Base-by-base conservation (phyloP, 1,139 yeast genomes). In the Saccharomyces hybrid region DNA sequence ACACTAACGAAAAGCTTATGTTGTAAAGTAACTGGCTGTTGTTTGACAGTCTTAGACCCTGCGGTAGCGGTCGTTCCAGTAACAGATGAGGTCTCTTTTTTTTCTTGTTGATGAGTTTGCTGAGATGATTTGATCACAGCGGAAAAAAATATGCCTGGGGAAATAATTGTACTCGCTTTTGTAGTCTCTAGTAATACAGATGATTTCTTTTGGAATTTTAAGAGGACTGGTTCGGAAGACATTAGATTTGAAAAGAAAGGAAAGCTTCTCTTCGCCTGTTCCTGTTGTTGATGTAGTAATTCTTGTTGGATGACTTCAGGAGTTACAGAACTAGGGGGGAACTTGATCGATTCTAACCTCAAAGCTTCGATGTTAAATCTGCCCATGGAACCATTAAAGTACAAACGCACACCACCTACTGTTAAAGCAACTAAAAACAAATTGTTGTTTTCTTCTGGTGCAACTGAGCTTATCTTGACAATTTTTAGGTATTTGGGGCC, bases 341-440 rank as follows among this genome's bases (percentile, higher is more conserved):
- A 86, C 62, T 84, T 86, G 54, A 86, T 80, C 53, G 78, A 75
- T 58, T 69, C 84, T 62, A 72, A 74, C 71, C 74, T 82, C 70
- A 72, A 73, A 49, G 80, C 73, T 71, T 71, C 71, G 3, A 75
- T 69, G 23, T 69, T 61, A 3, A 75, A 68, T 31, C 75, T 67
- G 23, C 69, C 65, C 5, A 69, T 60, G 6, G 75, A 73, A 48
- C 83, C 83, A 56, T 84, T 85, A 58, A 86, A 75, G 58, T 83
- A 84, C 34, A 93, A 75, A 61, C 99, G 81, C 60, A 87, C 86
- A 16, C 99, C 99, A 56, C 84, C 85, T 51, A 83, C 78, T 0
- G 97, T 89, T n/a, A 88, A 78, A 0, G 96, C 97, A 49, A 91
- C 83, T 55, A 93, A 74, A 64, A 84, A 91, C 28, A 89, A 76